phyloP scores from a whole-genome alignment of 352 stramenopile genomes.

The Phytophthora sp. region DNA sequence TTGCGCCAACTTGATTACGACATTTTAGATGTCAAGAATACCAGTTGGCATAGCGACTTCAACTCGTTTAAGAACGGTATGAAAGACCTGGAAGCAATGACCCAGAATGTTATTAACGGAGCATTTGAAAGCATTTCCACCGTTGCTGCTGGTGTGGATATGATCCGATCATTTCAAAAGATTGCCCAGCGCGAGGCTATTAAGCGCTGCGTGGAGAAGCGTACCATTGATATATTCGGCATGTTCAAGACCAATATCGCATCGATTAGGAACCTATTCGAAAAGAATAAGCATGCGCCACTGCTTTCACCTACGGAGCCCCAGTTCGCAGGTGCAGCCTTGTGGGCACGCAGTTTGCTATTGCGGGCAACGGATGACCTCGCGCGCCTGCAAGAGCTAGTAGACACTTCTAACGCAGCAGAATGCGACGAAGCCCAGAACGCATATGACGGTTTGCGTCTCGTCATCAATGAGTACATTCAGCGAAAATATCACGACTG shows the following conservation, averaged over 20 bases:
- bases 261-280: conserved; percentile 90
- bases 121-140: conserved; percentile 94
- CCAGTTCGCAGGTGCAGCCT: conserved; percentile 90
- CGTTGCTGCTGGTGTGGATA: conserved; percentile 87
- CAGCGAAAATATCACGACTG: conserved; percentile 92
- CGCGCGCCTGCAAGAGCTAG: conserved; percentile 70
- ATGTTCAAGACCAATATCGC: conserved; percentile 88
- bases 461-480: conserved; percentile 91
- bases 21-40: conserved; percentile 95
- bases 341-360: conserved; percentile 93
- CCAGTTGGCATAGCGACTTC: conserved; percentile 95
- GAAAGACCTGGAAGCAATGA: conserved; percentile 97
- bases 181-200: conserved; percentile 94
- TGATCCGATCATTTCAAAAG: conserved; percentile 93
- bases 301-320: conserved; percentile 90
- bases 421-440: conserved; percentile 85
- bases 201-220: conserved; percentile 94
- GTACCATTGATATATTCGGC: conserved; percentile 90
- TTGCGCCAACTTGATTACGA: conserved; percentile 93
- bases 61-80: conserved; percentile 96
- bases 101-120: conserved; percentile 95
- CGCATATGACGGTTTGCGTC: conserved; percentile 72
- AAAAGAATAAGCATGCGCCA: conserved; percentile 89
- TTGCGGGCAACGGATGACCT: conserved; percentile 80
- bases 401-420: conserved; percentile 66